Percentiles rank a stretch among this genome's conserved stretches.
Evolutionary conservation across 768 basidiomycete genomes (phyloP).

Genomic region (Filobasidium floriforme): DNA sequence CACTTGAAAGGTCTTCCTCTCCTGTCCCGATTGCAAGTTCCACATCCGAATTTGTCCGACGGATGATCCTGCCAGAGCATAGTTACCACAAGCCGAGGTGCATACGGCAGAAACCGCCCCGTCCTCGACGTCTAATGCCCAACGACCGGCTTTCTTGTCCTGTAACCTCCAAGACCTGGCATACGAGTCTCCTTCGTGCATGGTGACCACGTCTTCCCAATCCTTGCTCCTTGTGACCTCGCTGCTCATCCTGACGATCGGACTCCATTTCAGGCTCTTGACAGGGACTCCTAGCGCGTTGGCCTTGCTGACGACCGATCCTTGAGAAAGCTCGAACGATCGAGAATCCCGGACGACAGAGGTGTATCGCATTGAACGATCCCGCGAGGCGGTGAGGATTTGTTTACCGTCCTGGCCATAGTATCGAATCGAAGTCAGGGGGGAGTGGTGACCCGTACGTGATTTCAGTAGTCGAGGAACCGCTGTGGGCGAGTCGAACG

Average conservation of each 20-base stretch:
- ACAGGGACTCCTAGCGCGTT: conserved; percentile 67
- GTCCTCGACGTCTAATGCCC: conserved; percentile 56
- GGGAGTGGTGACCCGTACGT: conserved; percentile 82
- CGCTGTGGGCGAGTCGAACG: conserved; percentile 83
- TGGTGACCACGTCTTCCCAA: conserved; percentile 96
- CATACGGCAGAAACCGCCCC: conserved; percentile 78
- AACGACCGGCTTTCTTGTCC: conserved; percentile 71
- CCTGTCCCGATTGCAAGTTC: conserved; percentile 93
- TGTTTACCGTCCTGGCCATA: conserved; percentile 98
- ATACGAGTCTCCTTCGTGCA: conserved; percentile 71
- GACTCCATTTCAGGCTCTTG: conserved; percentile 72
- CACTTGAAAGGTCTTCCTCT: conserved; percentile 66
- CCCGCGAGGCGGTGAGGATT: conserved; percentile 69
- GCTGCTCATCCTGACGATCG: conserved; percentile 68
- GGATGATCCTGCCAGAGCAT: conserved; percentile 75
- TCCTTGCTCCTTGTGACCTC: conserved; percentile 78
- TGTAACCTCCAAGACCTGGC: conserved; percentile 82
- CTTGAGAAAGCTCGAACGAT: conserved; percentile 91
- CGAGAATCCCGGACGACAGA: conserved; percentile 91
- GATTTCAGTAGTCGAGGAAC: conserved; percentile 82
- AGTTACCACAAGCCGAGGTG: conserved; percentile 92
- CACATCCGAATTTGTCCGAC: conserved; percentile 70
- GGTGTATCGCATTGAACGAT: conserved; percentile 79
- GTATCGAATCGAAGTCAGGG: conserved; percentile 84
- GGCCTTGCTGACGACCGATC: conserved; percentile 75